phyloP scores from a whole-genome alignment of 2,329 filamentous ascomycete genomes.

The Teratosphaeria epicoccoides region DNA sequence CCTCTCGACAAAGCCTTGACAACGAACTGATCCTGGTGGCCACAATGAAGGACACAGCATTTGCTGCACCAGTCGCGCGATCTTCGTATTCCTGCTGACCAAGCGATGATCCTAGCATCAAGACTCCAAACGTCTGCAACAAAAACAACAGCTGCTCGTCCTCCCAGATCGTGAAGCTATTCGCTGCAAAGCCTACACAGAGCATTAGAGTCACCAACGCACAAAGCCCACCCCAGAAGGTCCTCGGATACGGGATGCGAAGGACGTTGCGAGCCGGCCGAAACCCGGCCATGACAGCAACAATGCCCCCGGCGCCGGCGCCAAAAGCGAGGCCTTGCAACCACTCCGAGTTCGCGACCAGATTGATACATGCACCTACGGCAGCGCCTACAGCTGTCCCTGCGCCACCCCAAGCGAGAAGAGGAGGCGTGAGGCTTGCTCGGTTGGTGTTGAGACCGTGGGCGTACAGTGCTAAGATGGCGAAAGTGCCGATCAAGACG shows the following conservation, averaged over 20 bases:
- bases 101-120: conserved; percentile 64
- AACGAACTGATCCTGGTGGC: conserved; percentile 72
- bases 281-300: conserved; percentile 29
- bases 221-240: conserved; percentile 80
- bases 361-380: conserved; percentile 18
- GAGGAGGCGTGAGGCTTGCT: conserved; percentile 41
- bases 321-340: conserved; percentile 31
- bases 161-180: conserved; percentile 98
- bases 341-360: not conserved
- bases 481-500: conserved; percentile 57
- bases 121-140: conserved; percentile 72
- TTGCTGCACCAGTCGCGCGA: conserved; percentile 66
- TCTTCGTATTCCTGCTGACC: conserved; percentile 57
- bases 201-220: conserved; percentile 73
- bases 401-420: conserved; percentile 42
- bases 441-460: conserved; percentile 43
- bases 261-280: conserved; percentile 33
- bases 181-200: conserved; percentile 89
- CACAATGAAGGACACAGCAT: conserved; percentile 72
- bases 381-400: conserved; percentile 35
- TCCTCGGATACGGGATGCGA: conserved; percentile 52
- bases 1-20: conserved; percentile 87
- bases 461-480: conserved; percentile 63
- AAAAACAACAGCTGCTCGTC: conserved; percentile 91
- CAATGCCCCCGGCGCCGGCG: conserved; percentile 29